Evolutionary conservation across 169 alveolate species (phyloP), one percentile per base, ranked within the genome.

Genomic region (Plasmodium fragile): DNA sequence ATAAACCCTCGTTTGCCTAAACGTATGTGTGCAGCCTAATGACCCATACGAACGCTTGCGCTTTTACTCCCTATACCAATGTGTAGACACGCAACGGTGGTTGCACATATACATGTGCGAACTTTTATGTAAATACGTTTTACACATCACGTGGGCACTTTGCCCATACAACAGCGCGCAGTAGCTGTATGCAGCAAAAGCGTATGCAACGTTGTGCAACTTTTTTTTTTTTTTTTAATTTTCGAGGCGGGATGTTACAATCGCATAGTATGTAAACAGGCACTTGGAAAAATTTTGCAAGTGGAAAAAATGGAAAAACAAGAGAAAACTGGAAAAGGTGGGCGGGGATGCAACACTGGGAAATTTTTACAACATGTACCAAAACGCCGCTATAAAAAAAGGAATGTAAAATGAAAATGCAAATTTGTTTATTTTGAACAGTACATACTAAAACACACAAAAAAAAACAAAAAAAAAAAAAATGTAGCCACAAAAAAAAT

Each of bases 111-210:
- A 25, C 36, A 34, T 65, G 16, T 65, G 75, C 36, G 32, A 16
- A 65, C 36, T 18, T 65, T 6, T 65, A 65, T 65, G 36, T 65
- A 65, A 18, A 65, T 65, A 65, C 2, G 16, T 65, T 65, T 65
- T 65, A 65, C 75, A 65, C 75, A 65, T 22, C 75, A 65, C 30
- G 36, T 65, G 39, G 30, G 75, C 75, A 65, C 75, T 65, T 28
- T 28, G 36, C 36, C 41, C 13, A 65, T 65, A 65, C 75, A 65
- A 65, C 36, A 28, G 39, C 36, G 36, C 13, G 36, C 41, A 65
- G 30, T 65, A 65, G 39, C 18, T 7, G 16, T 65, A 65, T 65
- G 30, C 75, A 65, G 36, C 75, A 22, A 4, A 65, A 65, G 6
- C 36, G 75, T 55, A 65, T 65, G 75, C 36, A 65, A 8, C 22